phyloP scores from a whole-genome alignment of 495 filamentous ascomycete genomes.

The Jackrogersella multiformis region DNA sequence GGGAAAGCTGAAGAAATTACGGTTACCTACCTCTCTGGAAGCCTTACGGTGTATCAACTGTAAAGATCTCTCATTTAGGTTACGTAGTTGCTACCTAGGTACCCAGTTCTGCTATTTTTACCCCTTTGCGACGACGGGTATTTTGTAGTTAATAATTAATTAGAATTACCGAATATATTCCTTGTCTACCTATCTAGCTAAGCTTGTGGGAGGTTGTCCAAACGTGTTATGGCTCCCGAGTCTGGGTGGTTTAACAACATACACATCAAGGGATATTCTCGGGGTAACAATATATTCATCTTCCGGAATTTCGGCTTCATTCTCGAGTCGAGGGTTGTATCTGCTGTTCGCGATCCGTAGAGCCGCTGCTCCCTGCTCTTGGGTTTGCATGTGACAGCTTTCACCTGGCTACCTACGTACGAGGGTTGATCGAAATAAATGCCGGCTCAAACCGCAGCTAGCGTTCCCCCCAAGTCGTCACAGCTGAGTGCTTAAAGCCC shows the following conservation, averaged over 20 bases:
- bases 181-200: neutral
- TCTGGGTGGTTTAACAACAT: neutral
- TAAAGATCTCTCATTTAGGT: neutral
- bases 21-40: neutral
- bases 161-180: neutral
- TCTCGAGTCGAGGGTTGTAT: neutral
- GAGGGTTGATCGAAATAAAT: constrained; percentile 7
- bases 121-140: neutral
- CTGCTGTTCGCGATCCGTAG: constrained; percentile 10
- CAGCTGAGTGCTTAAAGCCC: constrained; percentile 15
- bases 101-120: neutral
- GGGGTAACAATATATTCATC: constrained; percentile 8
- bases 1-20: neutral
- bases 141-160: neutral
- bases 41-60: neutral
- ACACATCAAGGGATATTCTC: constrained; percentile 11
- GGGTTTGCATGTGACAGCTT: constrained; percentile 23
- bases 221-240: neutral
- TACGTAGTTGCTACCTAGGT: neutral
- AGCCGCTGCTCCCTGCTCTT: constrained; percentile 9
- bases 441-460: constrained; percentile 29
- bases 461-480: constrained; percentile 18
- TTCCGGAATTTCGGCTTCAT: neutral
- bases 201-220: neutral
- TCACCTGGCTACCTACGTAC: neutral